Evolutionary conservation across 257 asterid species (phyloP).

Genomic region (Nicotiana tabacum): DNA sequence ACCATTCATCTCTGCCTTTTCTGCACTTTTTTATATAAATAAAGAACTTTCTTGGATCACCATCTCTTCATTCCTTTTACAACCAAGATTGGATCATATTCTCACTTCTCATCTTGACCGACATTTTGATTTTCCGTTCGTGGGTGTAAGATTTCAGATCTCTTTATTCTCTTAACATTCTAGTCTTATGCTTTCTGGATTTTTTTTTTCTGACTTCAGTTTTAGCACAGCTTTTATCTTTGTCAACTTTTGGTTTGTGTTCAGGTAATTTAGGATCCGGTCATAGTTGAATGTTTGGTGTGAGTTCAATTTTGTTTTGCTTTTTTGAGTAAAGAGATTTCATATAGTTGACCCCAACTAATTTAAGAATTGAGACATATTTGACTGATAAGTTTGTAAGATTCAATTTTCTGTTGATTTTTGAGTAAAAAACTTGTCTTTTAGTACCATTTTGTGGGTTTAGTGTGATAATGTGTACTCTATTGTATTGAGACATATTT

Average conservation of each 20-base stretch:
- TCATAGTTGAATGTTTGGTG: not conserved
- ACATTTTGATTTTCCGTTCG: not conserved
- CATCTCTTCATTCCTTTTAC: not conserved
- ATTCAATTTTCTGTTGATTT: not conserved
- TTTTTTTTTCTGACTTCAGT: not conserved
- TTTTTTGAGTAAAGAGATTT: not conserved
- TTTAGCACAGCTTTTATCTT: not conserved
- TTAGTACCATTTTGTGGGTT: not conserved
- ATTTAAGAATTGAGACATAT: not conserved
- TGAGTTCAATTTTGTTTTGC: not conserved
- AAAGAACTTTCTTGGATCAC: not conserved
- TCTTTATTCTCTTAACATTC: not conserved
- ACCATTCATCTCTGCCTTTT: not conserved
- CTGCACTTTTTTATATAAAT: not conserved
- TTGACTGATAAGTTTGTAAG: not conserved
- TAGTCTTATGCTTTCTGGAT: not conserved
- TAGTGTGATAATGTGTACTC: too few relatives aligned
- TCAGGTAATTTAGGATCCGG: too few relatives aligned
- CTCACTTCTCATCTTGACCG: not conserved
- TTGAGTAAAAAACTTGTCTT: not conserved
- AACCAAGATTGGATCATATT: constrained; percentile 9
- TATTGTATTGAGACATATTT: not conserved
- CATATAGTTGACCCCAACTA: not conserved
- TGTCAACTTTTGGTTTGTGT: not conserved
- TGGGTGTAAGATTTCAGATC: constrained; percentile 9